A percentile compares a stretch with the other conserved stretches of the same genome.
phyloP scores from a whole-genome alignment of 768 basidiomycete genomes.

The Naganishia vishniacii region DNA sequence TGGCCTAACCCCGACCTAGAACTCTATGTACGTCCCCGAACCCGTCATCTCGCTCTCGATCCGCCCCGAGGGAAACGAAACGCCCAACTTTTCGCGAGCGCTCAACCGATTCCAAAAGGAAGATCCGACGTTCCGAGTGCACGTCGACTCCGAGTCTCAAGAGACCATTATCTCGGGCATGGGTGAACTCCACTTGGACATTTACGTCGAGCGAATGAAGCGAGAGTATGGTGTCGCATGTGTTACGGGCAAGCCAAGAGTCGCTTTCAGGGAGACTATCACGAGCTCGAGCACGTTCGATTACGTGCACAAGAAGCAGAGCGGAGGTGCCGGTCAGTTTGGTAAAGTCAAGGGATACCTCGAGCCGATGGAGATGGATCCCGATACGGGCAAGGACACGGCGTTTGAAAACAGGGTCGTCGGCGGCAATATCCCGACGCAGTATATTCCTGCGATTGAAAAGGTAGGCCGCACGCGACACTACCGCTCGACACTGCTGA shows the following conservation, averaged over 20 bases:
- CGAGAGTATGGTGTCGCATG: slow-evolving; percentile 94
- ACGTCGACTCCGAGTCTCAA: slow-evolving; percentile 86
- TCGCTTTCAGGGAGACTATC: slow-evolving; percentile 94
- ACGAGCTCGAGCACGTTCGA: slow-evolving; percentile 72
- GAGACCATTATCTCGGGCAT: slow-evolving; percentile 99
- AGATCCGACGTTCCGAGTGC: slow-evolving; percentile 97
- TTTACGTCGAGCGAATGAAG: slow-evolving; percentile 98
- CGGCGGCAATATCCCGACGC: slow-evolving; percentile 83
- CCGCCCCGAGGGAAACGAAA: slow-evolving; percentile 84
- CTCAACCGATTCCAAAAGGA: slow-evolving; percentile 97
- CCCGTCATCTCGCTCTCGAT: slow-evolving; percentile 95
- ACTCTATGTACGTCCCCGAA: slow-evolving; percentile 96
- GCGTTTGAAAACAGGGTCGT: slow-evolving; percentile 83
- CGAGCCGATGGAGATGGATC: slow-evolving; percentile 76
- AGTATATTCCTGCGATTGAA: slow-evolving; percentile 89
- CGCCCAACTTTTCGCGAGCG: slow-evolving; percentile 93
- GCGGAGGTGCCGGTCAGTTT: slow-evolving; percentile 93
- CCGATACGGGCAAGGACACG: slow-evolving; percentile 66
- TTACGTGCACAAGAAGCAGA: slow-evolving; percentile 97
- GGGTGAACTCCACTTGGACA: slow-evolving; percentile 97
- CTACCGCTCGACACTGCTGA: neutral
- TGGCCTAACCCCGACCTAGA: no score
- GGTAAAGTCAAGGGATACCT: slow-evolving; percentile 85
- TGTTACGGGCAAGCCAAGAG: slow-evolving; percentile 87
- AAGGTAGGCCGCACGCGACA: slow-evolving; percentile 57